phyloP scores from a whole-genome alignment of 176 grass and related monocot genomes.

The Coix lacrymajobi region DNA sequence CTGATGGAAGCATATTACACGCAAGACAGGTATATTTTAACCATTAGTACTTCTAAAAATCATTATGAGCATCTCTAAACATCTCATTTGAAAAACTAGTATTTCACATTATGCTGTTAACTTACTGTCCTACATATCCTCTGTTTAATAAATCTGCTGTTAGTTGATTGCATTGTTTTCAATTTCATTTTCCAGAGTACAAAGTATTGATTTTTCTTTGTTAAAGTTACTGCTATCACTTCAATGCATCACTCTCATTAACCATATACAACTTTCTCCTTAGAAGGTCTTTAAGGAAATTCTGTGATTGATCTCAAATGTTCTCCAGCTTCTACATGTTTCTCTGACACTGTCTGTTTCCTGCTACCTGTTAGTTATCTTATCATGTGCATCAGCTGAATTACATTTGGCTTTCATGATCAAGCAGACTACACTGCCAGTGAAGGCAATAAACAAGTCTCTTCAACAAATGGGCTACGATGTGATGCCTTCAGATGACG shows the following conservation, averaged over 20 bases:
- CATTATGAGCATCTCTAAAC: neutral
- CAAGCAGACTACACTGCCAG: conserved; percentile 56
- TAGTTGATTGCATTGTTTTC: neutral
- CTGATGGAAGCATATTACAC: conserved; percentile 57
- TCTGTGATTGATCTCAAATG: neutral
- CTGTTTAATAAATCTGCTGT: neutral
- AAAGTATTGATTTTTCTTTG: neutral
- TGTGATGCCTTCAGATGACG: conserved; percentile 61
- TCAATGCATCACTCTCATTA: neutral
- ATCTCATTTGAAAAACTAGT: neutral
- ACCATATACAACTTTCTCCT: neutral
- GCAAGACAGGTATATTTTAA: conserved; percentile 52
- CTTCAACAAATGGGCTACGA: conserved; percentile 62
- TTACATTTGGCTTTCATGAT: neutral
- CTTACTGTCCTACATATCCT: neutral
- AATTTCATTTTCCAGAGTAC: neutral
- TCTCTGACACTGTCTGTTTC: neutral
- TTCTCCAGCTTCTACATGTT: neutral
- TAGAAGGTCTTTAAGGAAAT: neutral
- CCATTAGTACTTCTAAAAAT: neutral
- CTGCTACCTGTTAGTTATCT: neutral
- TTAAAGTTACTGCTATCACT: neutral
- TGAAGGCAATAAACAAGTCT: conserved; percentile 46
- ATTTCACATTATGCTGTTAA: neutral
- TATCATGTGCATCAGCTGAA: neutral